A percentile compares a stretch with the other conserved stretches of the same genome.
phyloP scores from a whole-genome alignment of 2,329 filamentous ascomycete species.

The Rosellinia necatrix region DNA sequence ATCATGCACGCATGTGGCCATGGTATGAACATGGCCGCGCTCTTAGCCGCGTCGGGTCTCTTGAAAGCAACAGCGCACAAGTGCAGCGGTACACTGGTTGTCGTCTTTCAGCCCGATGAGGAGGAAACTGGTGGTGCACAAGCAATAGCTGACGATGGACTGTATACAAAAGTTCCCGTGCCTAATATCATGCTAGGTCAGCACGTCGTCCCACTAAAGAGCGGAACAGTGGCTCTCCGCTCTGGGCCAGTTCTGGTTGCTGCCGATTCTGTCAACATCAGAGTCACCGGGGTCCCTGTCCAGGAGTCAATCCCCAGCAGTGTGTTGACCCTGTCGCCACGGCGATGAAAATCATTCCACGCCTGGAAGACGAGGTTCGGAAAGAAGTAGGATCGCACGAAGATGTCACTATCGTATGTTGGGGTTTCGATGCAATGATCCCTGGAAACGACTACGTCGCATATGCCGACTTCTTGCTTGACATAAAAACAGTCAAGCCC shows the following conservation, averaged over 20 bases:
- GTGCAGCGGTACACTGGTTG: constrained; percentile 67
- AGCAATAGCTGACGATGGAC: constrained; percentile 46
- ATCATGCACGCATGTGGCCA: constrained; percentile 74
- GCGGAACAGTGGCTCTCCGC: constrained; percentile 26
- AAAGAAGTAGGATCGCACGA: constrained; percentile 23
- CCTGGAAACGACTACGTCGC: constrained; percentile 2
- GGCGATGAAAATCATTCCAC: not conserved
- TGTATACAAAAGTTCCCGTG: constrained; percentile 39
- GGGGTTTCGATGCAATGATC: constrained; percentile 3
- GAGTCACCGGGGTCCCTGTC: constrained; percentile 27
- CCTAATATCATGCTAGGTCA: constrained; percentile 46
- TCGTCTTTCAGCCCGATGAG: constrained; percentile 71
- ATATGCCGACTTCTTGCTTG: constrained; percentile 2
- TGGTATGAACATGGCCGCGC: constrained; percentile 65
- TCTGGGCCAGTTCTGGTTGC: not conserved
- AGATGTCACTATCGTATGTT: constrained; percentile 33
- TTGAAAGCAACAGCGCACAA: constrained; percentile 48
- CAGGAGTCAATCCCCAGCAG: not conserved
- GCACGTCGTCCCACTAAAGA: constrained; percentile 38
- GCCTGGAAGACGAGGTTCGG: not conserved
- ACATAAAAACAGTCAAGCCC: constrained; percentile 2
- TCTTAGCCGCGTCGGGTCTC: constrained; percentile 60
- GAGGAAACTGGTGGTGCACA: constrained; percentile 65
- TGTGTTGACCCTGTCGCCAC: not conserved
- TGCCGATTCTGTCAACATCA: constrained; percentile 31